Conservation (phyloP, 2,329 filamentous ascomycete genomes). For the Curvularia spicifera region DNA sequence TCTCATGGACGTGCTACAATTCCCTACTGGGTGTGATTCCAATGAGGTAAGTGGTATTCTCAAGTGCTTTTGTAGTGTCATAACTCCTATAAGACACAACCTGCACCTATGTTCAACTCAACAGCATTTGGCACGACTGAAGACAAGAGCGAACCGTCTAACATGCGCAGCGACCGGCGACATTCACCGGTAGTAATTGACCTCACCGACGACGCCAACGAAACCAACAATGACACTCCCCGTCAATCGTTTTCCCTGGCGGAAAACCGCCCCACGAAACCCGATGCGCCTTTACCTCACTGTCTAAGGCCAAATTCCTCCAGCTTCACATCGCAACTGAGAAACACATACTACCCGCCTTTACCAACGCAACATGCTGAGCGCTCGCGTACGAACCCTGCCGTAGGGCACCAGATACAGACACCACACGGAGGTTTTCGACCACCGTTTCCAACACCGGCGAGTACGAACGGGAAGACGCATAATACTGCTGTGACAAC, state of each 20-base stretch:
- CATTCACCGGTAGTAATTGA: slow-evolving; percentile 24
- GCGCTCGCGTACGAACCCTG: not conserved
- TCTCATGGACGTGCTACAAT: slow-evolving; percentile 31
- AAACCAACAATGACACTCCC: slow-evolving; percentile 21
- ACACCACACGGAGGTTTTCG: not conserved
- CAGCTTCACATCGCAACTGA: not conserved
- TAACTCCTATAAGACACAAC: not conserved
- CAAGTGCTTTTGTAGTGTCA: not conserved
- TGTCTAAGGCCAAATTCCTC: not conserved
- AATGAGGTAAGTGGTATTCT: slow-evolving; percentile 21
- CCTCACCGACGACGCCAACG: slow-evolving; percentile 29
- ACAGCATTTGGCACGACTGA: not conserved
- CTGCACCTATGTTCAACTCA: too few relatives aligned
- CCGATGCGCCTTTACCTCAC: slow-evolving; percentile 10
- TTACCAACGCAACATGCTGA: not conserved
- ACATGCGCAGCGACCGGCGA: slow-evolving; percentile 27
- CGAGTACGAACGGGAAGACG: not conserved
- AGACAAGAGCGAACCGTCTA: slow-evolving; percentile 9
- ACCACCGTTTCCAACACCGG: not conserved
- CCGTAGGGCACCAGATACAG: not conserved
- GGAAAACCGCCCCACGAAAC: not conserved
- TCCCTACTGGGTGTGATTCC: slow-evolving; percentile 19
- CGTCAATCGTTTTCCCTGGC: not conserved
- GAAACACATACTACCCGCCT: slow-evolving; percentile 2
- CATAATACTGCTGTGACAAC: slow-evolving; percentile 2